Evolutionary conservation across 805 yeast genomes (phyloP).

Genomic region (Sugiyamaella mastotermitis): DNA sequence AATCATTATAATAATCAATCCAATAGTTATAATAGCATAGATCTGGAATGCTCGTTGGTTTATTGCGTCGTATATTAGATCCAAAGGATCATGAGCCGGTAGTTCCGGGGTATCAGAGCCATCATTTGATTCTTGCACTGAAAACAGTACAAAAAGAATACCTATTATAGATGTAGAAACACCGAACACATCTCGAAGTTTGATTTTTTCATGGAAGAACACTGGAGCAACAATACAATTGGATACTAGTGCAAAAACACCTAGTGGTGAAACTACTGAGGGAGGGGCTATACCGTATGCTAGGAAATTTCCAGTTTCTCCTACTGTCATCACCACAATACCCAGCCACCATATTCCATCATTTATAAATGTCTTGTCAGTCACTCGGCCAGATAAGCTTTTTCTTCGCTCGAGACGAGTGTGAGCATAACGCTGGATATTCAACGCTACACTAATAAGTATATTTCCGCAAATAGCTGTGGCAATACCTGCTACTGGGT

Average conservation of each 20-base stretch:
- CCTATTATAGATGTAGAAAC: slow-evolving; percentile 38
- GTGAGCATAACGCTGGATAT: slow-evolving; percentile 38
- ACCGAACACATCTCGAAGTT: slow-evolving; percentile 34
- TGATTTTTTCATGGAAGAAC: slow-evolving; percentile 36
- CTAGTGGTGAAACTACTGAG: slow-evolving; percentile 43
- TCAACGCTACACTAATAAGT: slow-evolving; percentile 34
- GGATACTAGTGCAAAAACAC: slow-evolving; percentile 43
- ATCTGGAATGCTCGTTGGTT: slow-evolving; percentile 23
- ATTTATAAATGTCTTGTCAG: slow-evolving; percentile 7
- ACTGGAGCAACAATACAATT: slow-evolving; percentile 45
- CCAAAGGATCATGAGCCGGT: slow-evolving; percentile 26
- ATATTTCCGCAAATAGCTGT: slow-evolving; percentile 35
- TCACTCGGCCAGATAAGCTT: slow-evolving; percentile 14
- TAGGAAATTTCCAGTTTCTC: slow-evolving; percentile 43
- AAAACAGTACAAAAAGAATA: slow-evolving; percentile 36
- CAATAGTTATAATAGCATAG: slow-evolving; percentile 26
- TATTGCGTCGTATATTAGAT: slow-evolving; percentile 25
- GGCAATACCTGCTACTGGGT: slow-evolving; percentile 28
- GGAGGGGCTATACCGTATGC: slow-evolving; percentile 47
- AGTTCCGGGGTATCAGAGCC: slow-evolving; percentile 1
- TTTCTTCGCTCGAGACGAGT: slow-evolving; percentile 23
- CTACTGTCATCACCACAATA: slow-evolving; percentile 35
- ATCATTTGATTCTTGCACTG: slow-evolving; percentile 16
- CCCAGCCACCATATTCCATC: slow-evolving; percentile 39
- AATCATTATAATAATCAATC: slow-evolving; percentile 18